phyloP scores from a whole-genome alignment of 345 rosid genomes.

The Punica granatum region DNA sequence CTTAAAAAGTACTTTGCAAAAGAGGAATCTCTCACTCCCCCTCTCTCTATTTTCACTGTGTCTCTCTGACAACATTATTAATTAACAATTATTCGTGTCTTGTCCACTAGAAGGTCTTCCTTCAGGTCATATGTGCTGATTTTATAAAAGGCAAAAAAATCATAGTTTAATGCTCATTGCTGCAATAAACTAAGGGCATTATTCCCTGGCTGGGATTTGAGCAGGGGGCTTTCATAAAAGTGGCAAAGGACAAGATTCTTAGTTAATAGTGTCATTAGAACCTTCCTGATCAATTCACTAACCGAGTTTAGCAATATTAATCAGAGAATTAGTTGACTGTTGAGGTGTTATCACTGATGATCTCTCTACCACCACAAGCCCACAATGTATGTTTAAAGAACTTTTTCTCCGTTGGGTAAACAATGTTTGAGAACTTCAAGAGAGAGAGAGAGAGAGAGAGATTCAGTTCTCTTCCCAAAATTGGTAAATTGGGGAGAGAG shows the following conservation, averaged over 20 bases:
- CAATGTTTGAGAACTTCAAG: neutral
- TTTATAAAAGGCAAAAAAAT: too few species aligned
- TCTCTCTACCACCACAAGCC: neutral
- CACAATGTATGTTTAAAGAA: neutral
- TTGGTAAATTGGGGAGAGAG: neutral
- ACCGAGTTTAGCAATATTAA: neutral
- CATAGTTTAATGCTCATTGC: neutral
- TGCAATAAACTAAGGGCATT: conserved; percentile 4
- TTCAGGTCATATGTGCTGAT: neutral
- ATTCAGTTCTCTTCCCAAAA: neutral
- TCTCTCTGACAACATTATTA: neutral
- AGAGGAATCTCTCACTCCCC: conserved; percentile 6
- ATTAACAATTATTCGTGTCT: neutral
- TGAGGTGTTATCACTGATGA: too few species aligned
- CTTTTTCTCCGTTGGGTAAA: too few species aligned
- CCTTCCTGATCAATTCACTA: conserved; percentile 15
- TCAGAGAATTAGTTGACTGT: neutral
- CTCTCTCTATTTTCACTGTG: neutral
- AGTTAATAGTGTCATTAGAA: conserved; percentile 13
- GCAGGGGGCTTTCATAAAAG: conserved; percentile 13
- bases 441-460: neutral
- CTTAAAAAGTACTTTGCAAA: neutral
- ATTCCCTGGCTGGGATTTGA: conserved; percentile 16
- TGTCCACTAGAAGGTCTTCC: neutral
- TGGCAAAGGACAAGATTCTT: conserved; percentile 13